These are phyloP conservation scores for Wickerhamiella bombiphila DNA, from an alignment of 805 yeast species.

Conservation along the genomic window DNA sequence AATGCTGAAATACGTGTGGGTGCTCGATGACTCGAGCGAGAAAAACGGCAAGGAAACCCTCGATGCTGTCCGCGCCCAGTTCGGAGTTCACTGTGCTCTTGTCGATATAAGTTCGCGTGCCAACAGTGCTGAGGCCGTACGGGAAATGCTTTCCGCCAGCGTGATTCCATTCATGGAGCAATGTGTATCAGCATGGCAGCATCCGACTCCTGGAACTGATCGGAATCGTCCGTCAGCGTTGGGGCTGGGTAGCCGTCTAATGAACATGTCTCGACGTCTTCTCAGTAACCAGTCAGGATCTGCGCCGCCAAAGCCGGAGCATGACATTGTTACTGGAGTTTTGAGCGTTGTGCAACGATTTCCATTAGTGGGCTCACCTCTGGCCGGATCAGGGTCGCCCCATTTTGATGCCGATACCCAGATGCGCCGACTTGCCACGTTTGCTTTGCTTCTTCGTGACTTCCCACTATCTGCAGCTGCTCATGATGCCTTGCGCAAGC, in stretches of 20 bases:
- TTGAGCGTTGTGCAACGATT: not conserved
- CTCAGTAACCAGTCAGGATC: not conserved
- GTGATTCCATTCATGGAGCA: slow-evolving; percentile 76
- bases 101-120: slow-evolving; percentile 25
- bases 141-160: slow-evolving; percentile 34
- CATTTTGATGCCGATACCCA: slow-evolving; percentile 43
- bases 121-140: slow-evolving; percentile 27
- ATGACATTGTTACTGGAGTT: slow-evolving; percentile 4
- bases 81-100: slow-evolving; percentile 23
- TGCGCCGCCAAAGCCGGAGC: slow-evolving; percentile 14
- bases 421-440: slow-evolving; percentile 75
- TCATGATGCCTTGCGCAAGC: slow-evolving; percentile 70
- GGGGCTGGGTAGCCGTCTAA: slow-evolving; percentile 14
- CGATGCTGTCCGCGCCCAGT: slow-evolving; percentile 10
- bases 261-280: slow-evolving; percentile 3
- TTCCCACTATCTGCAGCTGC: slow-evolving; percentile 70
- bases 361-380: too few species aligned
- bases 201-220: not conserved
- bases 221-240: too few species aligned
- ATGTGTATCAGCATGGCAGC: slow-evolving; percentile 56
- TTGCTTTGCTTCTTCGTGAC: slow-evolving; percentile 84
- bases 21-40: slow-evolving; percentile 31
- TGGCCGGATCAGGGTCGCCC: too few species aligned
- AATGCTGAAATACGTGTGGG: slow-evolving; percentile 35
- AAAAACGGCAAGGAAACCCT: slow-evolving; percentile 5